Conservation (phyloP, 2,329 filamentous ascomycete genomes). For the Fusarium torulosum region DNA sequence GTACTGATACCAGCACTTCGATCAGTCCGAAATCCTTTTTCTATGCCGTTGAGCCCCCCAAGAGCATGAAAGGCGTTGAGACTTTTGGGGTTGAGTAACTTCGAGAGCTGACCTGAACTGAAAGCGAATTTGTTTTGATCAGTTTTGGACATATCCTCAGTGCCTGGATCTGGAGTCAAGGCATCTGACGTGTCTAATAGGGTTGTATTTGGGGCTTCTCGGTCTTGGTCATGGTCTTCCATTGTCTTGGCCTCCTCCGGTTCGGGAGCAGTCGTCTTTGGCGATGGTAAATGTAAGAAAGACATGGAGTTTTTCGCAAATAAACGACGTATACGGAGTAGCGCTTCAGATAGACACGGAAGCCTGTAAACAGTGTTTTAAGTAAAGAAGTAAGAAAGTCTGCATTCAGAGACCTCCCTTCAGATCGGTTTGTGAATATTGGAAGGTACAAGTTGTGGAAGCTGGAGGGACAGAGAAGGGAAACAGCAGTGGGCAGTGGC, state of each 20-base stretch:
- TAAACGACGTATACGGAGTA: background rate
- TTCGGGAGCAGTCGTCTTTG: slow-evolving; percentile 39
- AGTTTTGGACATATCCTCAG: slow-evolving; percentile 78
- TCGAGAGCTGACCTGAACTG: slow-evolving; percentile 81
- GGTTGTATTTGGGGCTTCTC: slow-evolving; percentile 25
- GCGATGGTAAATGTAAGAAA: slow-evolving; percentile 20
- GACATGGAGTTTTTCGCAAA: background rate
- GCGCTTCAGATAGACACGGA: background rate
- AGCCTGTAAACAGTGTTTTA: background rate
- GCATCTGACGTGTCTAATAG: slow-evolving; percentile 49
- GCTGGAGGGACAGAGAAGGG: background rate
- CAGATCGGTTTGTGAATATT: background rate
- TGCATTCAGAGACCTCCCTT: slow-evolving; percentile 21
- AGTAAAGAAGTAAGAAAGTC: background rate
- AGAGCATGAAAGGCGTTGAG: slow-evolving; percentile 71
- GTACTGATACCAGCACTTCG: too few relatives aligned
- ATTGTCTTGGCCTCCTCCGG: slow-evolving; percentile 30
- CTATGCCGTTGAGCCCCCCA: too few relatives aligned
- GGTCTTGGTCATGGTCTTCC: slow-evolving; percentile 9
- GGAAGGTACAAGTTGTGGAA: background rate
- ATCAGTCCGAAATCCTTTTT: too few relatives aligned
- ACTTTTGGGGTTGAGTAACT: slow-evolving; percentile 84
- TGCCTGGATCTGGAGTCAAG: slow-evolving; percentile 71
- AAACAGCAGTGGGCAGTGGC: slow-evolving; percentile 6
- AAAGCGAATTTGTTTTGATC: slow-evolving; percentile 87